phyloP scores from a whole-genome alignment of 2,329 filamentous ascomycete genomes.

The Blastomyces silverae region DNA sequence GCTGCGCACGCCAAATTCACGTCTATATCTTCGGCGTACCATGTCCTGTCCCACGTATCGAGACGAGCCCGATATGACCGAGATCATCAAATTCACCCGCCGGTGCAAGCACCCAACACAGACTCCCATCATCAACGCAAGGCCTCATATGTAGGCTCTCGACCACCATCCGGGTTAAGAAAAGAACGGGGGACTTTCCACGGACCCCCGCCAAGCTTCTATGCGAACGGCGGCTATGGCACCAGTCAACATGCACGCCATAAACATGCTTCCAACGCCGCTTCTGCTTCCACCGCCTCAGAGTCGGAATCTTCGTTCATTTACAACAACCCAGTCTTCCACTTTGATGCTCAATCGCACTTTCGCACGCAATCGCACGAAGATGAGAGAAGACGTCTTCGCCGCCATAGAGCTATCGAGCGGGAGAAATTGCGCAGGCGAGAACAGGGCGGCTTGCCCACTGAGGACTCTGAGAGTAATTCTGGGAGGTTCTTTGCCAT shows the following conservation, averaged over 20 bases:
- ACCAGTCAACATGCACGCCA: conserved; percentile 18
- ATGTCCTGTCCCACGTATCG: conserved; percentile 61
- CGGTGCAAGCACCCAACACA: conserved; percentile 28
- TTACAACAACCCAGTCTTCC: conserved; percentile 52
- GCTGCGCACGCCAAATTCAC: conserved; percentile 68
- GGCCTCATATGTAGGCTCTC: conserved; percentile 51
- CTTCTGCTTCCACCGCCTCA: conserved; percentile 17
- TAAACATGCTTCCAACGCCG: conserved; percentile 12
- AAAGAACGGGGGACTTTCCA: conserved; percentile 67
- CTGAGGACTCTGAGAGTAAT: conserved; percentile 36
- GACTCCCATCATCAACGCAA: conserved; percentile 37
- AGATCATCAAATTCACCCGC: conserved; percentile 35
- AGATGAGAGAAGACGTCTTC: conserved; percentile 47
- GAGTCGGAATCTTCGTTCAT: conserved; percentile 36
- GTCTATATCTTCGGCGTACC: conserved; percentile 76
- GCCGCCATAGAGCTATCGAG: conserved; percentile 35
- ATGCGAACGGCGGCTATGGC: conserved; percentile 72
- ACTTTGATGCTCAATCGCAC: conserved; percentile 72
- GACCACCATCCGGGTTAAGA: conserved; percentile 74
- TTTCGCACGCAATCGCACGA: conserved; percentile 64
- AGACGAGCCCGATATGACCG: conserved; percentile 79
- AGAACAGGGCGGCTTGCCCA: conserved; percentile 40
- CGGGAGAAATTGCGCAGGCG: conserved; percentile 27
- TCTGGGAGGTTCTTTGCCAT: conserved; percentile 35
- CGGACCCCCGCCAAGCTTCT: conserved; percentile 86